Evolutionary conservation across 169 alveolate genomes (phyloP).

Genomic region (Besnoitia besnoiti): DNA sequence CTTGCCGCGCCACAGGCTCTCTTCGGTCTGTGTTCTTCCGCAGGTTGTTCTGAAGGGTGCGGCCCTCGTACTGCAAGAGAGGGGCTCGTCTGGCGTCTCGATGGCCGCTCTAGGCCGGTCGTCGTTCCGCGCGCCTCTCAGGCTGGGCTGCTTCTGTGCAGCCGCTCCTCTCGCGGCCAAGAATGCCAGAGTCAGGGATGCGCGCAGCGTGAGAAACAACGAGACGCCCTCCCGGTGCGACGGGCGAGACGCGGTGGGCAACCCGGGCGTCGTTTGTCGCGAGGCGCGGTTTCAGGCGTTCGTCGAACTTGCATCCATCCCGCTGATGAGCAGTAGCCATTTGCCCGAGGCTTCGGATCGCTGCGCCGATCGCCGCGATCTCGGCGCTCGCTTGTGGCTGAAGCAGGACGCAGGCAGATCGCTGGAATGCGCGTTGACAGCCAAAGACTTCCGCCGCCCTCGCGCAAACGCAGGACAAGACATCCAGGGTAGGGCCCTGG

Average conservation of each 20-base stretch:
- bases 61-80: not conserved
- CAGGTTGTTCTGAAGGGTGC: constrained; percentile 11
- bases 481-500: no score
- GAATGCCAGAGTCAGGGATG: no score
- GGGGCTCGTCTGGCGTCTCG: not conserved
- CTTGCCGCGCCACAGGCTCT: no score
- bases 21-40: not conserved
- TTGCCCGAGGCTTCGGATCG: no score
- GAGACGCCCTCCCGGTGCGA: not conserved
- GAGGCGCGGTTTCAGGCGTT: not conserved
- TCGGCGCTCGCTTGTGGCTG: no score
- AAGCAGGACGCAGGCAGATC: no score
- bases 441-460: no score
- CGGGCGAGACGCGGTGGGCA: not conserved
- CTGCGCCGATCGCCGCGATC: no score
- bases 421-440: no score
- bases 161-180: no score
- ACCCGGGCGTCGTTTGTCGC: not conserved
- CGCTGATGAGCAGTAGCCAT: not conserved
- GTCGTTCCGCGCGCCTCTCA: not conserved
- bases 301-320: not conserved
- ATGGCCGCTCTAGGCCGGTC: not conserved
- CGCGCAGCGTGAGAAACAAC: not conserved
- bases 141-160: not conserved
- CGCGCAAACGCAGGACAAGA: no score